These are phyloP conservation scores for Dothideomycetes sp. DNA, from an alignment of 2,329 filamentous ascomycete species.

Conservation along the genomic window DNA sequence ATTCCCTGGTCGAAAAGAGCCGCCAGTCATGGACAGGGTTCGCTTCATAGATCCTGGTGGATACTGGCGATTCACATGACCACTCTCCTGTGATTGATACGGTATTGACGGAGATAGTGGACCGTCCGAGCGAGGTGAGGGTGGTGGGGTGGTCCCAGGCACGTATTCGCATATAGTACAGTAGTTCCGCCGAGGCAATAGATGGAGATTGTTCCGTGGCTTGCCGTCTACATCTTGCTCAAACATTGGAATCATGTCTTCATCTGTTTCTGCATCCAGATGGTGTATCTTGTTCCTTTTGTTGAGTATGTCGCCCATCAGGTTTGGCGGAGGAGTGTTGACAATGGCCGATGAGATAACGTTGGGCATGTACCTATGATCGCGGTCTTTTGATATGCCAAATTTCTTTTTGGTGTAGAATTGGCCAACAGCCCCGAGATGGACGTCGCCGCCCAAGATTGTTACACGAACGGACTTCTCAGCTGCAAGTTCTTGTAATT, in stretches of 20 bases:
- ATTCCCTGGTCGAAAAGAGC: slow-evolving; percentile 25
- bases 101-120: neutral
- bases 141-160: slow-evolving; percentile 64
- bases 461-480: slow-evolving; percentile 88
- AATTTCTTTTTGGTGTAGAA: slow-evolving; percentile 90
- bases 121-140: slow-evolving; percentile 44
- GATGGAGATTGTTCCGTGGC: slow-evolving; percentile 76
- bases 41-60: slow-evolving; percentile 22
- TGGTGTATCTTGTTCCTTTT: slow-evolving; percentile 72
- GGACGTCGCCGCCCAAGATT: slow-evolving; percentile 87
- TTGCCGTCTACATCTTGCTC: slow-evolving; percentile 80
- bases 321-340: slow-evolving; percentile 77
- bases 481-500: slow-evolving; percentile 84
- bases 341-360: slow-evolving; percentile 89
- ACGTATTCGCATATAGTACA: slow-evolving; percentile 81
- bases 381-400: slow-evolving; percentile 65
- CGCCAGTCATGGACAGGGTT: slow-evolving; percentile 18
- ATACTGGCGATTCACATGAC: slow-evolving; percentile 11
- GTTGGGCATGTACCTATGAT: slow-evolving; percentile 96
- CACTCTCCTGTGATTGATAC: neutral
- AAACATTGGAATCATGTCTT: slow-evolving; percentile 94
- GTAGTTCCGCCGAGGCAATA: slow-evolving; percentile 89
- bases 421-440: slow-evolving; percentile 82
- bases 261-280: slow-evolving; percentile 64
- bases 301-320: slow-evolving; percentile 86